Evolutionary conservation across 1,284 basidiomycete genomes (phyloP).

Genomic region (Microstroma glucosiphilum): DNA sequence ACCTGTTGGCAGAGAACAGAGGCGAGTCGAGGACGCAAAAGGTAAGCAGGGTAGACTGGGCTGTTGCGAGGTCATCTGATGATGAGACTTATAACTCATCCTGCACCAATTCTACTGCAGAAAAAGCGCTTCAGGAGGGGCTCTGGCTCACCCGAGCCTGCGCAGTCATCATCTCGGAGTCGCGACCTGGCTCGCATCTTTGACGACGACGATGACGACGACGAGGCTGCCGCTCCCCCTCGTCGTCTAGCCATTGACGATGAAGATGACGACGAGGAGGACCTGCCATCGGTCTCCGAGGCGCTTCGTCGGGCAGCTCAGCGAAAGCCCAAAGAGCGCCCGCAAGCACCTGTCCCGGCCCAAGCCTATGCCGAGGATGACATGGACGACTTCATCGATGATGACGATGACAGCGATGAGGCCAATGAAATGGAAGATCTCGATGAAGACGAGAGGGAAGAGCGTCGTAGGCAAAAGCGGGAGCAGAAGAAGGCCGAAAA

Average conservation of each 20-base stretch:
- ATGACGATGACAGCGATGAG: constrained; percentile 57
- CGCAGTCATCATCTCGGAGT: constrained; percentile 53
- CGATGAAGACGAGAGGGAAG: constrained; percentile 60
- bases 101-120: constrained; percentile 5
- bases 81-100: constrained; percentile 55
- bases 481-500: constrained; percentile 52
- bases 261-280: constrained; percentile 56
- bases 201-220: constrained; percentile 61
- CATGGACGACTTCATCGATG: constrained; percentile 70
- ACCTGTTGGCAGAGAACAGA: constrained; percentile 89
- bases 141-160: constrained; percentile 58
- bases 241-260: constrained; percentile 41
- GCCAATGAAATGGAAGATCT: constrained; percentile 44
- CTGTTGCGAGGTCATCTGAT: neutral
- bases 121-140: constrained; percentile 47
- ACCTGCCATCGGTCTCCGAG: constrained; percentile 43
- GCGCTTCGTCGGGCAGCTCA: constrained; percentile 28
- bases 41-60: constrained; percentile 14
- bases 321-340: neutral
- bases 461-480: constrained; percentile 62
- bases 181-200: constrained; percentile 72
- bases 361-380: constrained; percentile 46
- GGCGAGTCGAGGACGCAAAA: constrained; percentile 56
- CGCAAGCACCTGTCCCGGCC: neutral
- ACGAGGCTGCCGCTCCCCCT: constrained; percentile 19